Conservation (phyloP, 1,284 basidiomycete species). For the Albatrellus sp. region DNA sequence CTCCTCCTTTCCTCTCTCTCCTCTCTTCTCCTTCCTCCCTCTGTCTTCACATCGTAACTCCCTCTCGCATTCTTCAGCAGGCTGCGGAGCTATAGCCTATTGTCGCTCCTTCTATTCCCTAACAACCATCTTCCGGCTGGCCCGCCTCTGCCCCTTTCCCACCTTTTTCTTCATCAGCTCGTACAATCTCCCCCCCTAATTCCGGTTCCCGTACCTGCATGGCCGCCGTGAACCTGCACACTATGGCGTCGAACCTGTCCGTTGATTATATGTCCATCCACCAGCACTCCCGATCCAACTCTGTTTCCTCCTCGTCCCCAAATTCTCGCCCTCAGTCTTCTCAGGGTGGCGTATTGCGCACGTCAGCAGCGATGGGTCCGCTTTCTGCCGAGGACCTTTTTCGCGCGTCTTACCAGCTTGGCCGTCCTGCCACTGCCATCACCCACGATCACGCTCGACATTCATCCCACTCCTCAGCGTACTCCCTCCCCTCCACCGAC, state of each 20-base stretch:
- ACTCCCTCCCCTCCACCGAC: slow-evolving; percentile 29
- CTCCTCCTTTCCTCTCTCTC: slow-evolving; percentile 7
- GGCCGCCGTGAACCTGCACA: slow-evolving; percentile 64
- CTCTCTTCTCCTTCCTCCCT: slow-evolving; percentile 12
- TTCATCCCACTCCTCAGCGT: slow-evolving; percentile 29
- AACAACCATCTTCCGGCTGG: slow-evolving; percentile 21
- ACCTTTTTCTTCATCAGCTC: not conserved
- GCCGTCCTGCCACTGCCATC: slow-evolving; percentile 17
- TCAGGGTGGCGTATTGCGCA: slow-evolving; percentile 43
- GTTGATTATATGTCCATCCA: slow-evolving; percentile 58
- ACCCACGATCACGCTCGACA: slow-evolving; percentile 21
- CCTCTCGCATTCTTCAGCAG: slow-evolving; percentile 10
- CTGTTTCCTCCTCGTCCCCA: slow-evolving; percentile 60
- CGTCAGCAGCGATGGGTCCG: slow-evolving; percentile 32
- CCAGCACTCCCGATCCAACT: slow-evolving; percentile 64
- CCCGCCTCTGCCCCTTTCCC: slow-evolving; percentile 22
- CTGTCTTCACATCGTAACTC: slow-evolving; percentile 11
- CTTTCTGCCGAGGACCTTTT: slow-evolving; percentile 54
- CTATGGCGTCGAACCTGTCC: slow-evolving; percentile 50
- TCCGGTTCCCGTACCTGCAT: slow-evolving; percentile 24
- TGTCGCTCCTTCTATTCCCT: slow-evolving; percentile 11
- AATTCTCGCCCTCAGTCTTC: slow-evolving; percentile 66
- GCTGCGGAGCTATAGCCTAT: slow-evolving; percentile 9
- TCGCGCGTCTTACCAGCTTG: slow-evolving; percentile 36
- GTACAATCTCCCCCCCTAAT: slow-evolving; percentile 12